Evolutionary conservation across 345 rosid genomes (phyloP).

Genomic region (Pistacia atlantica): DNA sequence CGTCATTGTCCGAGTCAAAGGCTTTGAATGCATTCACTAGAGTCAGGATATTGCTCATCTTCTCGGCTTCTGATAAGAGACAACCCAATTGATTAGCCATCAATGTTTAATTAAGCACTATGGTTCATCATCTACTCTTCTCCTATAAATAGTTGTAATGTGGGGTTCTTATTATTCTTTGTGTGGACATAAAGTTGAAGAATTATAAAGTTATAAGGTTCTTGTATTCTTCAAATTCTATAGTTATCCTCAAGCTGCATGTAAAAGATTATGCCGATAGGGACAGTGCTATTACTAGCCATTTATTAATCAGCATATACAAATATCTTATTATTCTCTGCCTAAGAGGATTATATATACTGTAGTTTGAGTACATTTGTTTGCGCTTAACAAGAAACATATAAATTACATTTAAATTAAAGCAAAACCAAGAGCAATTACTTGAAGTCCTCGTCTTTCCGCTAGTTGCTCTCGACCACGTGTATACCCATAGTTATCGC

Average conservation of each 20-base stretch:
- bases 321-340: no score
- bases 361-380: no score
- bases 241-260: neutral
- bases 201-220: neutral
- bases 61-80: slow-evolving; percentile 45
- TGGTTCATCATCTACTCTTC: neutral
- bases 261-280: neutral
- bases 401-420: no score
- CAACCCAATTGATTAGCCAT: slow-evolving; percentile 46
- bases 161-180: neutral
- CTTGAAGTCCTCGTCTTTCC: neutral
- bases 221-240: slow-evolving; percentile 27
- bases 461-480: neutral
- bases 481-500: no score
- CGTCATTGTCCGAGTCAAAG: slow-evolving; percentile 61
- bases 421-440: no score
- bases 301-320: no score
- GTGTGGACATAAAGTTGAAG: slow-evolving; percentile 24
- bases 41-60: slow-evolving; percentile 41
- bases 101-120: neutral
- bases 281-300: neutral
- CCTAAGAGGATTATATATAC: no score
- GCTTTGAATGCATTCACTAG: slow-evolving; percentile 64
- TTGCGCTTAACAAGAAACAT: no score
- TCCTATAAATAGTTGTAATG: slow-evolving; percentile 9